Percentiles rank a stretch among this genome's conserved stretches.
phyloP scores from a whole-genome alignment of 169 alveolate genomes.

The Cryptosporidium canis region DNA sequence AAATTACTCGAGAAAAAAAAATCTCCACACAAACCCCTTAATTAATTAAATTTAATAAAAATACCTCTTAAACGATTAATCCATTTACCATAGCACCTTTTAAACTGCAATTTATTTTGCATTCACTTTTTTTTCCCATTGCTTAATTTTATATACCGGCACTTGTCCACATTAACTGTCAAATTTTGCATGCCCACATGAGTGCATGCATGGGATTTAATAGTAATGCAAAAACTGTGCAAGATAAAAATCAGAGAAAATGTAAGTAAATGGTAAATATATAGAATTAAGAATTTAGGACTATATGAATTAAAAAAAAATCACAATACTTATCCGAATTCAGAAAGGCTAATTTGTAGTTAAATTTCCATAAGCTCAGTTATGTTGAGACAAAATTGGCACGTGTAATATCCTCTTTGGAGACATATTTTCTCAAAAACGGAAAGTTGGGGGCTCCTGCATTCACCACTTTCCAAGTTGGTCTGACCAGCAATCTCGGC shows the following conservation, averaged over 20 bases:
- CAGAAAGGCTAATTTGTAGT: neutral
- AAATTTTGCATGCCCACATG: conserved; percentile 15
- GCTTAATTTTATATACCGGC: conserved; percentile 7
- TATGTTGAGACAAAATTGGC: conserved; percentile 24
- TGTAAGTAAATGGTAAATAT: neutral
- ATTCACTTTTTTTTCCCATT: neutral
- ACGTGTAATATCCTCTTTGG: neutral
- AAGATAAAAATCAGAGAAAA: neutral
- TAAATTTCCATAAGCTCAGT: conserved; percentile 31
- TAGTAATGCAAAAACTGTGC: neutral
- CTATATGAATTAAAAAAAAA: neutral
- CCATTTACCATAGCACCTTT: neutral
- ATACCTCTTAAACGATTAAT: neutral
- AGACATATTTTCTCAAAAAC: conserved; percentile 11
- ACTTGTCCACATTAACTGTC: neutral
- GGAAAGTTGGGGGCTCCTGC: neutral
- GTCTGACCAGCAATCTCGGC: neutral
- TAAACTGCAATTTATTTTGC: neutral
- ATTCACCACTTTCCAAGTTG: neutral
- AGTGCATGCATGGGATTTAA: conserved; percentile 36
- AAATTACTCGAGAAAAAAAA: no score
- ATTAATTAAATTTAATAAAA: neutral
- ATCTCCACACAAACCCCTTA: neutral
- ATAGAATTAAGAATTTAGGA: neutral
- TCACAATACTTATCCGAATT: neutral